Base-by-base conservation (phyloP, 805 yeast species). In the Kazachstania viticola region DNA sequence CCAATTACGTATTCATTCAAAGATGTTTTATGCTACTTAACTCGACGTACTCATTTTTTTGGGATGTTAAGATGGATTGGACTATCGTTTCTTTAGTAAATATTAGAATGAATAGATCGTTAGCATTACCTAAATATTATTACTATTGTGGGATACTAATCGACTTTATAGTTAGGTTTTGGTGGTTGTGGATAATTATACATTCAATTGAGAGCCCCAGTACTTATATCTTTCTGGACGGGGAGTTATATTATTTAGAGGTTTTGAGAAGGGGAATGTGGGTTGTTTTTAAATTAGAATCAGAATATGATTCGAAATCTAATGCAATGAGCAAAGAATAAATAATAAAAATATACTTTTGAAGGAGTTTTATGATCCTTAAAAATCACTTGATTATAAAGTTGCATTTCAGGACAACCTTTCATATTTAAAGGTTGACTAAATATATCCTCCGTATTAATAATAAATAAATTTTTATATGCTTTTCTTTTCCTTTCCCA, bases 1-100 rank as follows among this genome's bases (percentile, higher is more conserved):
- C 24, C 7, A 28, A 31, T 9, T 39, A 56, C 15, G 19, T 15
- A 12, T 25, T 12, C 2, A 14, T 34, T 3, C 58, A 61, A 52
- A 44, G 52, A 12, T 36, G 60, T 43, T 60, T 60, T 44, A 73
- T 67, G 37, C 47, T 76, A 1, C 45, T 80, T 25, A 84, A 81
- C 50, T 79, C 97, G 0, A 45, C 72, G 0, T 91, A 80, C 53
- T 70, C 94, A 12, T 80, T 83, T 38, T 60, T 73, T 34, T 91
- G 99, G 99, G 99, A 91, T 54, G 56, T 88, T 9, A 68, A 69
- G 31, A 73, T 73, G 67, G 99, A 91, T 60, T 91, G 98, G 98
- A 73, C 75, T 27, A 63, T 84, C 30, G 67, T 69, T 9, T 46
- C 79, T 7, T 62, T 79, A 45, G 63, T 32, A 1, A 25, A 16